Base-by-base conservation (phyloP, 169 alveolate genomes). In the Nephromyces sp. region DNA sequence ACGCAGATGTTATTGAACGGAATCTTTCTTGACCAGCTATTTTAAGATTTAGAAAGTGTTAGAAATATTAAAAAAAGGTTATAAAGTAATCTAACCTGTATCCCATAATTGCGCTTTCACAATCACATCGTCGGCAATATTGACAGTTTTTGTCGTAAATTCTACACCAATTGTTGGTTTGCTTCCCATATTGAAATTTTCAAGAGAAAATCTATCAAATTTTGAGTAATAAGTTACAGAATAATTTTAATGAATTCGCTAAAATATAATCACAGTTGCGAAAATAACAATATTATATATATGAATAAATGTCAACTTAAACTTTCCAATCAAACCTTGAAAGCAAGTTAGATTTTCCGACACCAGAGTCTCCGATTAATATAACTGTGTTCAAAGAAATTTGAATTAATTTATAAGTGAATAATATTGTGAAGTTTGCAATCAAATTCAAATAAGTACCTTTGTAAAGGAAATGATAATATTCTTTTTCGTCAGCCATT, bases 11-110 rank as follows among this genome's bases (percentile, higher is more conserved):
- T 32, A 97, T 97, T 61, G 99, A 99, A 69, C 98, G 84, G 83
- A 95, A 97, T 68, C 99, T 88, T 80, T 97, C 99, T 81, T 97
- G 98, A 6, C 99, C 99, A 15, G 99, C 99, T 73, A 70, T 15
- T 15, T n/a, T 43, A 43, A 43, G 25, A 43, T 43, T 15, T n/a
- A 43, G 57, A 43, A 43, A 15, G 57, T 15, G 57, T 43, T 43
- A 43, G 57, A 43, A 43, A 43, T n/a, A n/a, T n/a, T n/a, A 43
- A 8, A n/a, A 62, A 62, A 43, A 43, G n/a, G 57, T 15, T n/a
- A 43, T 15, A 15, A 4, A 53, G 25, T 3, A 21, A 6, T n/a
- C 70, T 31, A 35, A 68, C 78, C 82, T n/a, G 99, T 96, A 78
- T 97, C 99, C 99, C 99, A 97, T 15, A 97, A 94, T 75, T 95